phyloP scores from a whole-genome alignment of 352 stramenopile species.

The Pythium grandisporangium region DNA sequence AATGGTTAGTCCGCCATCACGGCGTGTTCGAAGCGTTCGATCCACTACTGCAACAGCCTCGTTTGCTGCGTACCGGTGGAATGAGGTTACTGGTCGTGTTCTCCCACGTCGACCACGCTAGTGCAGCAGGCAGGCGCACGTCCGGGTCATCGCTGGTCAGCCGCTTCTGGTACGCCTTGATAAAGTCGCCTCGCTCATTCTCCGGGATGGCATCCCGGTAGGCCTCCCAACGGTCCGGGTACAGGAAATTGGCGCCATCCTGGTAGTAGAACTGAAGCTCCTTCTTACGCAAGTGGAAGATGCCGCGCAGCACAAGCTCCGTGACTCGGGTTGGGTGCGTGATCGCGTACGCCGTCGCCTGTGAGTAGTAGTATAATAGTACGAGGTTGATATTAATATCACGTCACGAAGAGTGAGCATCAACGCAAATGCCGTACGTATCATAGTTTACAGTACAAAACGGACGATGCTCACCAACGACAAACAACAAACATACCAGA shows the following conservation, averaged over 20 bases:
- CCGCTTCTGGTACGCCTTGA: conserved; percentile 84
- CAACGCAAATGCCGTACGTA: no score
- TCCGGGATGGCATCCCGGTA: conserved; percentile 85
- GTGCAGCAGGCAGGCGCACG: conserved; percentile 68
- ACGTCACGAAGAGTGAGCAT: no score
- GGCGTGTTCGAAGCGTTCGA: no score
- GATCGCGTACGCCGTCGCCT: conserved; percentile 89
- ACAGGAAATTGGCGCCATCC: conserved; percentile 82
- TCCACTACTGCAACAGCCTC: no score
- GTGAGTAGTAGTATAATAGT: no score
- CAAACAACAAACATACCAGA: conserved; percentile 25
- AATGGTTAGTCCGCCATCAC: conserved; percentile 1
- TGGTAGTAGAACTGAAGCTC: conserved; percentile 94
- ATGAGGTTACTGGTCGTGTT: conserved; percentile 80
- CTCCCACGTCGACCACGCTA: conserved; percentile 91
- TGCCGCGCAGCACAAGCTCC: conserved; percentile 88
- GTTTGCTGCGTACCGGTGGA: conserved; percentile 24
- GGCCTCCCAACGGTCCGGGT: conserved; percentile 86
- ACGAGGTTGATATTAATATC: no score
- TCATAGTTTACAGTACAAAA: no score
- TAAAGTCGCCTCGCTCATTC: conserved; percentile 70
- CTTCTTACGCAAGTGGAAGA: conserved; percentile 87
- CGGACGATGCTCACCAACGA: neutral
- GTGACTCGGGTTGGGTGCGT: conserved; percentile 73
- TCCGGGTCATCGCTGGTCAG: conserved; percentile 83